These are phyloP conservation scores for Thermochaetoides dissita DNA, from an alignment of 2,329 filamentous ascomycete genomes.

Conservation along the genomic window DNA sequence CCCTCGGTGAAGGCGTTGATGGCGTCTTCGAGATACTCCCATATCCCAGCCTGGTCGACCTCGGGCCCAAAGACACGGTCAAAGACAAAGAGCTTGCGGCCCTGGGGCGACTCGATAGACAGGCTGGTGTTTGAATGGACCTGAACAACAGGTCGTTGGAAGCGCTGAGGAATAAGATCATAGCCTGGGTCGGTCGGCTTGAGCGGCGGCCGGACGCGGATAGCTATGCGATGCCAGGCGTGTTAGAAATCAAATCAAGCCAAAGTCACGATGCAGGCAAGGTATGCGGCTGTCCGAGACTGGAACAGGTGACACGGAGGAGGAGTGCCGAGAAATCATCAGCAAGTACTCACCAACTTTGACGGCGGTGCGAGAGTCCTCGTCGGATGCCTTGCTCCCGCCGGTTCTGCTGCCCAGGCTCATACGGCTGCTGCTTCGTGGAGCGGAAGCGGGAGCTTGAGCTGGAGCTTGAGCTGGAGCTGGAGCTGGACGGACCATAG, in stretches of 20 bases:
- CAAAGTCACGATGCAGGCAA: conserved; percentile 5
- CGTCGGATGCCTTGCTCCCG: conserved; percentile 73
- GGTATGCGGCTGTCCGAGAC: conserved; percentile 2
- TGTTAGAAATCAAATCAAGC: too few relatives aligned
- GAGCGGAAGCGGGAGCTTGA: conserved; percentile 11
- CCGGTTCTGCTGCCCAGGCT: conserved; percentile 67
- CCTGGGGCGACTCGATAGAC: conserved; percentile 79
- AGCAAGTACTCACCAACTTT: conserved; percentile 64
- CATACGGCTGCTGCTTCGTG: conserved; percentile 68
- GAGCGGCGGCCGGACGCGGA: conserved; percentile 81
- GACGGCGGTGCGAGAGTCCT: conserved; percentile 80
- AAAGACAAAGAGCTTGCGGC: conserved; percentile 90
- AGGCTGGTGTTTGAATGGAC: conserved; percentile 75
- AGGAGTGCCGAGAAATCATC: too few relatives aligned
- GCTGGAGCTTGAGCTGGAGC: conserved; percentile 22
- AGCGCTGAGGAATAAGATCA: conserved; percentile 89
- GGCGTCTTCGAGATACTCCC: conserved; percentile 86
- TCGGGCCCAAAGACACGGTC: conserved; percentile 85
- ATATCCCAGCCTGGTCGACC: conserved; percentile 73
- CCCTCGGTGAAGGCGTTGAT: conserved; percentile 83
- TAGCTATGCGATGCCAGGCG: conserved; percentile 40
- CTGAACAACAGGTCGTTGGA: conserved; percentile 84
- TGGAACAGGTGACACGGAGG: conserved; percentile 3
- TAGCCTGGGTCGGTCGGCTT: conserved; percentile 75
- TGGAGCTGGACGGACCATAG: conserved; percentile 55